Conservation (phyloP, 129 eudicot genomes). For the Artemisia argyi region DNA sequence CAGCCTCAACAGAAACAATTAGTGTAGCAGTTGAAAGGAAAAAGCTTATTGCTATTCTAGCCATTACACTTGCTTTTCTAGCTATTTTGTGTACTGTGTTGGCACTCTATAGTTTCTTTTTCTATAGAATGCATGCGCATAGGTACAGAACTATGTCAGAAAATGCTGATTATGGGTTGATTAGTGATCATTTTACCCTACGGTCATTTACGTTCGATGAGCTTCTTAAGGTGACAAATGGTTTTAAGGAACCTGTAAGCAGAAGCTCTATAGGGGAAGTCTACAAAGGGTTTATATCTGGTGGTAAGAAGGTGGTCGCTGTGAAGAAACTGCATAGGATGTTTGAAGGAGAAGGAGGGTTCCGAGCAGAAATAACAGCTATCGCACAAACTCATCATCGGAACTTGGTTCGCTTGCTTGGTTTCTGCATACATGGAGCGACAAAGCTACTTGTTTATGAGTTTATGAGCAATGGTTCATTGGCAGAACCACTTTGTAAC, state of each 20-base stretch:
- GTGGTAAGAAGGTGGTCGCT: conserved; percentile 24
- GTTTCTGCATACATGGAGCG: conserved; percentile 38
- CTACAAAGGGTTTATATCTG: conserved; percentile 38
- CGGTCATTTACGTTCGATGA: conserved; percentile 34
- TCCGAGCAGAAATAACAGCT: conserved; percentile 32
- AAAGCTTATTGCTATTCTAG: conserved; percentile 17
- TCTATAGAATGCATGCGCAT: conserved; percentile 25
- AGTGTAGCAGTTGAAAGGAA: not conserved
- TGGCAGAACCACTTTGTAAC: conserved; percentile 31
- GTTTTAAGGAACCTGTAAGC: conserved; percentile 38
- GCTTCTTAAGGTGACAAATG: conserved; percentile 36
- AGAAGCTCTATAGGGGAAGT: conserved; percentile 21
- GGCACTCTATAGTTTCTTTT: conserved; percentile 26
- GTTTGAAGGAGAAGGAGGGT: conserved; percentile 30
- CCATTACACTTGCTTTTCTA: conserved; percentile 20
- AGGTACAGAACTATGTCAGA: conserved; percentile 14
- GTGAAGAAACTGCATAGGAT: conserved; percentile 35
- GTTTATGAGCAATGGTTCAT: conserved; percentile 42
- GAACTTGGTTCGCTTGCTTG: conserved; percentile 43
- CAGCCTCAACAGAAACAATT: not conserved
- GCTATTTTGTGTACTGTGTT: conserved; percentile 23
- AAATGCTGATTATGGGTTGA: conserved; percentile 10
- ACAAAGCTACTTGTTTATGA: conserved; percentile 39
- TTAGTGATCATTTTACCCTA: conserved; percentile 24
- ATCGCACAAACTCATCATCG: conserved; percentile 46